A percentile compares a stretch with the other conserved stretches of the same genome.
phyloP scores from a whole-genome alignment of 176 grass and related monocot genomes.

The Carex parvula region DNA sequence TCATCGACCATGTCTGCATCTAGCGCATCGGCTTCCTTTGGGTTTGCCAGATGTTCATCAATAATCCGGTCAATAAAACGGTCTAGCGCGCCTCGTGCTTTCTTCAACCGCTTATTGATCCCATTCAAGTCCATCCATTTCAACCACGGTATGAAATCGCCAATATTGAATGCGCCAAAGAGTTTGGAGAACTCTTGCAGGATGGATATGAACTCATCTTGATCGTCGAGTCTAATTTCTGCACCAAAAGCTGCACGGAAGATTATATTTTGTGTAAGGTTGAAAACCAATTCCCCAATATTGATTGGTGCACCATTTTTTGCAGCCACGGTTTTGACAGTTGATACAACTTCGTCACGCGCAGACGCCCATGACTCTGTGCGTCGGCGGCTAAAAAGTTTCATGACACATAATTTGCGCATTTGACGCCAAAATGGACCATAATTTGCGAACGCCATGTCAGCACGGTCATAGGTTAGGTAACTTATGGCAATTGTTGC shows the following conservation, averaged over 20 bases:
- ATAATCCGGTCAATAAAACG: conserved; percentile 41
- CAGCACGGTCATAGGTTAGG: conserved; percentile 52
- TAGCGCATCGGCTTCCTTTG: conserved; percentile 27
- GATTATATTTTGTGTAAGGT: conserved; percentile 38
- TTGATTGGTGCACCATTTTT: conserved; percentile 16
- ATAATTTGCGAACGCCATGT: conserved; percentile 60
- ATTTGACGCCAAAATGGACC: conserved; percentile 66
- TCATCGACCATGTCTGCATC: conserved; percentile 55
- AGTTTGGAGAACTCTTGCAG: conserved; percentile 46
- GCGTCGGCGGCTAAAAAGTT: conserved; percentile 42
- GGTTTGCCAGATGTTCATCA: conserved; percentile 32
- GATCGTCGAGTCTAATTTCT: background rate
- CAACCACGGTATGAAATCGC: conserved; percentile 45
- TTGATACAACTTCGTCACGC: conserved; percentile 29
- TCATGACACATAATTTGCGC: conserved; percentile 50
- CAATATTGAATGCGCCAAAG: conserved; percentile 42
- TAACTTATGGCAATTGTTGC: conserved; percentile 33
- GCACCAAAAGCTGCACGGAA: conserved; percentile 49
- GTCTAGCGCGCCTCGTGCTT: conserved; percentile 34
- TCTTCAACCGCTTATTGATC: conserved; percentile 30
- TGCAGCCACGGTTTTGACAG: background rate
- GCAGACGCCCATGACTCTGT: conserved; percentile 34
- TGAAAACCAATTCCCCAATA: conserved; percentile 43
- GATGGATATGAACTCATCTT: conserved; percentile 36
- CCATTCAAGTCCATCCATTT: conserved; percentile 40